Percentiles rank a stretch among this genome's conserved stretches.
Evolutionary conservation across 495 filamentous ascomycete genomes (phyloP).

Genomic region (Tuber aestivum): DNA sequence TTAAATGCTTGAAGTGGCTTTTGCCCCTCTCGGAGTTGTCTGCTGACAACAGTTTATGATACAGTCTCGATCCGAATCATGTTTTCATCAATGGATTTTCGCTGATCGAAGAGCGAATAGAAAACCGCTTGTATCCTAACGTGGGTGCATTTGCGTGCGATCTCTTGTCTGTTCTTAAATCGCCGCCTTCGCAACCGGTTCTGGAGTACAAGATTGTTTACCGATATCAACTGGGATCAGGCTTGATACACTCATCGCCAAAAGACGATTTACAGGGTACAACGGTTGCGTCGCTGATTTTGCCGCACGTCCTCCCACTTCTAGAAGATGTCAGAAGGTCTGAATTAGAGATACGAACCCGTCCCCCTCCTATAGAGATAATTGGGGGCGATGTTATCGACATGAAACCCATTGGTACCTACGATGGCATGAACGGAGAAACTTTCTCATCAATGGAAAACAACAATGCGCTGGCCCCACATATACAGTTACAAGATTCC

Average conservation of each 20-base stretch:
- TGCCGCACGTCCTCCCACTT: conserved; percentile 69
- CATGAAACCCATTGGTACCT: not conserved
- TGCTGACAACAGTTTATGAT: conserved; percentile 11
- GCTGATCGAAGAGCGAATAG: conserved; percentile 34
- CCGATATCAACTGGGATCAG: conserved; percentile 4
- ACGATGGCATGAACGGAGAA: not conserved
- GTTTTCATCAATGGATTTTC: conserved; percentile 36
- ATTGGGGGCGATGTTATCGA: not conserved
- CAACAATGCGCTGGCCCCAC: not conserved
- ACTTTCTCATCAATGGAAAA: not conserved
- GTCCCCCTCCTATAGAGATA: not conserved
- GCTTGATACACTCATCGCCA: not conserved
- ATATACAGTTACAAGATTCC: not conserved
- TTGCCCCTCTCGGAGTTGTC: conserved; percentile 1
- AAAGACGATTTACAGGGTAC: conserved; percentile 19
- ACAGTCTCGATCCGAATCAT: conserved; percentile 31
- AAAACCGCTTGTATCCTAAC: conserved; percentile 38
- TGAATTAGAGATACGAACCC: not conserved
- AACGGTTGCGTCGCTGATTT: conserved; percentile 66
- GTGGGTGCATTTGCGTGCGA: conserved; percentile 42
- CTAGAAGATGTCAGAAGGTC: conserved; percentile 58
- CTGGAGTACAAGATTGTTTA: conserved; percentile 28
- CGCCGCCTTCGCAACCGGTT: conserved; percentile 27
- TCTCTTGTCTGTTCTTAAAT: conserved; percentile 33
- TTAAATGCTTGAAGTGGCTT: not conserved